phyloP scores from a whole-genome alignment of 2,329 filamentous ascomycete genomes.

The Trichoderma koningiopsis region DNA sequence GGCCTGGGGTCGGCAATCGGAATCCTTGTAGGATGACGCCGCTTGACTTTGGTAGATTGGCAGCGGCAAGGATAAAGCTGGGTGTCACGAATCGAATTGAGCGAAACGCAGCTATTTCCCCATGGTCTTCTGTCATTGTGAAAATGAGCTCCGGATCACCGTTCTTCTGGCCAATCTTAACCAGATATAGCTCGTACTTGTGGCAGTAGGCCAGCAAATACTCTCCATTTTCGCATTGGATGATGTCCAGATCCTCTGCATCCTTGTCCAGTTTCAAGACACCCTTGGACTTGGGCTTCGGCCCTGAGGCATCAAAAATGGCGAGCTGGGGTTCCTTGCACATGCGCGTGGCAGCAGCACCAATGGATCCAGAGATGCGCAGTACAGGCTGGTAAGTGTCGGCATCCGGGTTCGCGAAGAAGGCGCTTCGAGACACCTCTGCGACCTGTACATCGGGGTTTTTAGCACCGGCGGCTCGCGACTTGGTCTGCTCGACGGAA shows the following conservation, averaged over 20 bases:
- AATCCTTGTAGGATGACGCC: conserved; percentile 61
- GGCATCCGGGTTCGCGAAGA: conserved; percentile 53
- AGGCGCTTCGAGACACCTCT: conserved; percentile 54
- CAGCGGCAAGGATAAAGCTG: conserved; percentile 58
- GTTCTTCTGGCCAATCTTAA: conserved; percentile 57
- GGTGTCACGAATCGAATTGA: conserved; percentile 61
- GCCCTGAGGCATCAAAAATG: conserved; percentile 67
- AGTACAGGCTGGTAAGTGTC: conserved; percentile 63
- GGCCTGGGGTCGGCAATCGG: conserved; percentile 49
- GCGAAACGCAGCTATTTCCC: conserved; percentile 55
- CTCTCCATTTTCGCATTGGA: conserved; percentile 52
- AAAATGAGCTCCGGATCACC: conserved; percentile 57
- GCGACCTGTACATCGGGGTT: conserved; percentile 45
- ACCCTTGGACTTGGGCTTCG: conserved; percentile 50
- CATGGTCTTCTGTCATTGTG: conserved; percentile 54
- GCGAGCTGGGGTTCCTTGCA: conserved; percentile 76
- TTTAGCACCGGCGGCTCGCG: conserved; percentile 37
- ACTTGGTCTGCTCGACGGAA: conserved; percentile 52
- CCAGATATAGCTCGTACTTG: conserved; percentile 71
- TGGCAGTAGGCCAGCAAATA: conserved; percentile 80
- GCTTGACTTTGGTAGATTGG: conserved; percentile 61
- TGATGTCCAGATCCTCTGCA: conserved; percentile 70
- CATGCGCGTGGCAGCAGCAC: conserved; percentile 77
- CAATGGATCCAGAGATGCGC: conserved; percentile 65
- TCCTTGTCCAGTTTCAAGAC: conserved; percentile 56